Percentiles rank a stretch among this genome's conserved stretches.
Evolutionary conservation across 768 basidiomycete genomes (phyloP).

Genomic region (Roridomyces roridus): DNA sequence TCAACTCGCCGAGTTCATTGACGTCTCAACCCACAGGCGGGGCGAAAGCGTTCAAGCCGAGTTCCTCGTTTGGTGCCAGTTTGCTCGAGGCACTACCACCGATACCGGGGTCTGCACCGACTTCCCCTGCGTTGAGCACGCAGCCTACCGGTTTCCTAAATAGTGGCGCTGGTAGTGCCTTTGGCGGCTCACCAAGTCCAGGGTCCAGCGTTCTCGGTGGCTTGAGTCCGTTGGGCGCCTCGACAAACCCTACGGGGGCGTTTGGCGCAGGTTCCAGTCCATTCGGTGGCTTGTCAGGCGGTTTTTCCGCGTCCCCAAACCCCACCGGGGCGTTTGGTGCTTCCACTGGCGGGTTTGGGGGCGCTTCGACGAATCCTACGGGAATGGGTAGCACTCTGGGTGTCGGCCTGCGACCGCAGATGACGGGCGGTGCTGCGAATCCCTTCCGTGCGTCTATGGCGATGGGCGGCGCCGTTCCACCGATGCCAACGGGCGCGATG

Average conservation of each 20-base stretch:
- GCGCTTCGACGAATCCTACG: constrained; percentile 7
- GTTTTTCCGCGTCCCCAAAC: neutral
- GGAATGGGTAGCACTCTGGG: constrained; percentile 38
- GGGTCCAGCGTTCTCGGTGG: too few species aligned
- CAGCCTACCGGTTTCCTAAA: constrained; percentile 23
- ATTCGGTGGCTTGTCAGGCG: neutral
- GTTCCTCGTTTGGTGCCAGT: constrained; percentile 79
- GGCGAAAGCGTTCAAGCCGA: constrained; percentile 84
- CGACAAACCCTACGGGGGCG: constrained; percentile 37
- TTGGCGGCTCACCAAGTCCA: constrained; percentile 39
- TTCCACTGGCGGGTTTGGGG: neutral
- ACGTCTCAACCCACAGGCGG: constrained; percentile 58
- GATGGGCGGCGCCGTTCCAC: constrained; percentile 15
- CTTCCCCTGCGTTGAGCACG: constrained; percentile 47
- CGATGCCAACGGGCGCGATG: constrained; percentile 17
- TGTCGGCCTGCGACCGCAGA: constrained; percentile 63
- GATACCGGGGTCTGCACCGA: constrained; percentile 63
- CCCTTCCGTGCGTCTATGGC: constrained; percentile 73
- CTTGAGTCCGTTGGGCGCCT: constrained; percentile 45
- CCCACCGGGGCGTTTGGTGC: neutral
- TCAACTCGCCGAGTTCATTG: constrained; percentile 32
- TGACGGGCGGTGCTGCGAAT: constrained; percentile 65
- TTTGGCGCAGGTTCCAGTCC: constrained; percentile 30
- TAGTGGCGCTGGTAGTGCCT: constrained; percentile 25
- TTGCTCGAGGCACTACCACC: constrained; percentile 77